A percentile compares a stretch with the other conserved stretches of the same genome.
phyloP scores from a whole-genome alignment of 345 rosid genomes.

The Salix suchowensis region DNA sequence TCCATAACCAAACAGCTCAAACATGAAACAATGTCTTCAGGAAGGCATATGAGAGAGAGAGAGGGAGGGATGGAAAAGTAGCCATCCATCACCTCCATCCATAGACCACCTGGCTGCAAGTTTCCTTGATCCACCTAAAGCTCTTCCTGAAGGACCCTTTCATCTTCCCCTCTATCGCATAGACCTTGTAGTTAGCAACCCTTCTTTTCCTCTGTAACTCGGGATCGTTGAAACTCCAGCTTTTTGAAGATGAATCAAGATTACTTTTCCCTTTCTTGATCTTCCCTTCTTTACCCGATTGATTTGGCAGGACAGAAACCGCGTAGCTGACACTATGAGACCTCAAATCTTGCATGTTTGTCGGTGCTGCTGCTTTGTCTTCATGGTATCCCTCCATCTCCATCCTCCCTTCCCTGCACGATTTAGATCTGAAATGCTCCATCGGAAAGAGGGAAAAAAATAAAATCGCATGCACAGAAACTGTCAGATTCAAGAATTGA shows the following conservation, averaged over 20 bases:
- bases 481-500: constrained; percentile 7
- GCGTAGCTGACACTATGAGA: constrained; percentile 47
- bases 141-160: constrained; percentile 83
- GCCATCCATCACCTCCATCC: constrained; percentile 45
- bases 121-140: constrained; percentile 80
- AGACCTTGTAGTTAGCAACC: constrained; percentile 80
- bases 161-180: constrained; percentile 82
- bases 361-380: constrained; percentile 32
- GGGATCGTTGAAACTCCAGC: constrained; percentile 76
- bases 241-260: constrained; percentile 39
- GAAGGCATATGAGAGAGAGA: background rate
- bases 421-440: constrained; percentile 59
- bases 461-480: background rate
- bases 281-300: constrained; percentile 44
- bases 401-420: constrained; percentile 41
- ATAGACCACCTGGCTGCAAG: constrained; percentile 56
- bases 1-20: background rate
- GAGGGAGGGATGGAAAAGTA: background rate
- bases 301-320: constrained; percentile 17
- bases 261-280: constrained; percentile 44
- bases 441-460: constrained; percentile 9
- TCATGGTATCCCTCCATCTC: constrained; percentile 33
- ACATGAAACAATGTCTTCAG: background rate
- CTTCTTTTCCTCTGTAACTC: constrained; percentile 88
- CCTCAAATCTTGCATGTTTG: constrained; percentile 57